Evolutionary conservation across 352 stramenopile genomes (phyloP).

Genomic region (Phytophthora colocasiae): DNA sequence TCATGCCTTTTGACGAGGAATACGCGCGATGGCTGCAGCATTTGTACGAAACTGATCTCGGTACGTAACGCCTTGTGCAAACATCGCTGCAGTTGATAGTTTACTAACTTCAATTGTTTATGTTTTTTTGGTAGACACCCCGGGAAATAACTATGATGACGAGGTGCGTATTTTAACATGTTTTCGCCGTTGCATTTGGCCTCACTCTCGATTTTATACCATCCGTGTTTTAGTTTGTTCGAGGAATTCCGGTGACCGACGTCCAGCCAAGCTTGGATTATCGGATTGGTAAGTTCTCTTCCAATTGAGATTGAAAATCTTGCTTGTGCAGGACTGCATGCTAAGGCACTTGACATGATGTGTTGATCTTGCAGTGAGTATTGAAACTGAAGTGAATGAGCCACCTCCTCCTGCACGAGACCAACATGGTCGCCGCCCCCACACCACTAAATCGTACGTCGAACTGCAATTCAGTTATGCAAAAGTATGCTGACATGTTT

Average conservation of each 20-base stretch:
- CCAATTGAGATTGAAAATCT: too few relatives aligned
- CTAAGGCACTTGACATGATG: background rate
- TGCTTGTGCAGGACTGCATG: too few relatives aligned
- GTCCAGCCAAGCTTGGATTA: constrained; percentile 45
- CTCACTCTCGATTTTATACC: background rate
- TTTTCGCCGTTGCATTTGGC: background rate
- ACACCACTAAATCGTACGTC: constrained; percentile 40
- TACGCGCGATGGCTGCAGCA: constrained; percentile 90
- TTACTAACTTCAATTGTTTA: constrained; percentile 3
- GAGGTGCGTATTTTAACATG: constrained; percentile 36
- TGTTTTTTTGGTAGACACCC: constrained; percentile 40
- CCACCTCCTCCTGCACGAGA: constrained; percentile 35
- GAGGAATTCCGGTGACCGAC: constrained; percentile 37
- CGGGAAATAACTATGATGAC: constrained; percentile 59
- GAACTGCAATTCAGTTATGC: constrained; percentile 19
- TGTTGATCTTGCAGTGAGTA: constrained; percentile 53
- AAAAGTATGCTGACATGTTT: constrained; percentile 21
- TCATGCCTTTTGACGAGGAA: constrained; percentile 86
- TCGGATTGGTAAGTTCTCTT: constrained; percentile 39
- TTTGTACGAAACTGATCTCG: constrained; percentile 86
- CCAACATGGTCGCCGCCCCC: constrained; percentile 26
- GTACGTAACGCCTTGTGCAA: constrained; percentile 39
- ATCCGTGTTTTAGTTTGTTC: constrained; percentile 34
- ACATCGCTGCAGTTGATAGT: background rate
- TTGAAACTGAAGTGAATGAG: constrained; percentile 47